A percentile compares a stretch with the other conserved stretches of the same genome.
Conservation (phyloP, 768 basidiomycete genomes). For the Mycena vitilis region DNA sequence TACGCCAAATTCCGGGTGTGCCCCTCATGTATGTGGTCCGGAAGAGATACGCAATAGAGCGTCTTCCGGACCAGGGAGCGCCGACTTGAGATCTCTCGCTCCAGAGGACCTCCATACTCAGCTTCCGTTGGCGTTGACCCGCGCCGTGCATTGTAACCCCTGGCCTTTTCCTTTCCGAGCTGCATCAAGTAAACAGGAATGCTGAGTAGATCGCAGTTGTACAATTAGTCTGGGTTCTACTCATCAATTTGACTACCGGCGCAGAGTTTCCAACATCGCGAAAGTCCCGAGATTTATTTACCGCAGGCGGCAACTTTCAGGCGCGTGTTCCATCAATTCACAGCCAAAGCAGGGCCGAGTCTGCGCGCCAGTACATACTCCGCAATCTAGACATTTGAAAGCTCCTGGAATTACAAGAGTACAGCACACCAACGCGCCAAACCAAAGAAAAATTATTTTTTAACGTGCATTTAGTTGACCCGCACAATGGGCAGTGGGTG, state of each 20-base stretch:
- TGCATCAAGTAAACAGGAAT: background rate
- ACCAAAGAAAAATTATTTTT: too few relatives aligned
- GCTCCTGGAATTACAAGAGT: too few relatives aligned
- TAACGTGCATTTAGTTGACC: too few relatives aligned
- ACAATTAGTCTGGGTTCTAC: background rate
- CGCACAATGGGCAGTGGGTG: too few relatives aligned
- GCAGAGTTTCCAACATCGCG: too few relatives aligned
- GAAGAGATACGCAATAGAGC: constrained; percentile 92
- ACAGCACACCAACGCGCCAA: too few relatives aligned
- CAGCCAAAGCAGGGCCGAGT: background rate
- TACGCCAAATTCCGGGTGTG: constrained; percentile 93
- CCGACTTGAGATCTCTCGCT: constrained; percentile 56
- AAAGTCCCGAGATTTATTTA: too few relatives aligned
- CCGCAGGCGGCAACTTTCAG: too few relatives aligned
- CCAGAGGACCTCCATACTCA: background rate
- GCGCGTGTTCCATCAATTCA: background rate
- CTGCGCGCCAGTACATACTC: too few relatives aligned
- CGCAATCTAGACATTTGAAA: too few relatives aligned
- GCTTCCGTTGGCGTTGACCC: too few relatives aligned
- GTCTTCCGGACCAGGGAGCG: constrained; percentile 93
- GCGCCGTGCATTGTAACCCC: too few relatives aligned
- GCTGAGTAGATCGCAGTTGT: background rate
- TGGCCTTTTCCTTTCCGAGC: background rate
- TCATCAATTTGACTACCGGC: background rate
- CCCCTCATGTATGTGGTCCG: constrained; percentile 98